Conservation (phyloP, 176 grass and related monocot genomes). For the Aegilops umbellulata region DNA sequence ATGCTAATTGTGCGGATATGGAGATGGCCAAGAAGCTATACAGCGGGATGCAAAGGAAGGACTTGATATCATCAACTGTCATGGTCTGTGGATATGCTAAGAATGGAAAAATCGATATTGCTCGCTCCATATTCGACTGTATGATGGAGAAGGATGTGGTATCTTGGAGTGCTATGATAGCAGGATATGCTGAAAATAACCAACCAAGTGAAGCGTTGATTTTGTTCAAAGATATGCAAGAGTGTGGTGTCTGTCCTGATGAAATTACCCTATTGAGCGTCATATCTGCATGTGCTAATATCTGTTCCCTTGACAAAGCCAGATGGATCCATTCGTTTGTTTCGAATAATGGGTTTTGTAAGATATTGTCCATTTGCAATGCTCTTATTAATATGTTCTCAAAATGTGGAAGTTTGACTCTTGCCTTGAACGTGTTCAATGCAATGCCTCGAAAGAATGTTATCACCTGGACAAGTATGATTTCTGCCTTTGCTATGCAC, state of each 20-base stretch:
- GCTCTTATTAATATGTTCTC: constrained; percentile 95
- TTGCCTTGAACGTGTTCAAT: constrained; percentile 65
- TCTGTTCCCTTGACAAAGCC: constrained; percentile 67
- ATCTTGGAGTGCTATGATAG: constrained; percentile 93
- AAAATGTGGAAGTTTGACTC: constrained; percentile 71
- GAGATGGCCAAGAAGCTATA: constrained; percentile 68
- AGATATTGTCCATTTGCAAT: constrained; percentile 55
- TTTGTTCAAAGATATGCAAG: constrained; percentile 71
- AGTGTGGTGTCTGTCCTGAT: constrained; percentile 42
- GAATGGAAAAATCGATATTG: constrained; percentile 52
- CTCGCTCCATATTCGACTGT: constrained; percentile 68
- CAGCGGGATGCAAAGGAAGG: constrained; percentile 37
- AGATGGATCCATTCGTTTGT: constrained; percentile 58
- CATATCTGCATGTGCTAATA: constrained; percentile 79
- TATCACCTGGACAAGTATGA: constrained; percentile 93
- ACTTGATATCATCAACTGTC: constrained; percentile 58
- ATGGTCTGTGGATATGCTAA: constrained; percentile 83
- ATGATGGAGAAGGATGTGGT: constrained; percentile 76
- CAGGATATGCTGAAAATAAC: constrained; percentile 63
- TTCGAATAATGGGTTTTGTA: constrained; percentile 49
- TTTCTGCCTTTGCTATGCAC: constrained; percentile 76
- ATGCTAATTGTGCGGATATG: constrained; percentile 59
- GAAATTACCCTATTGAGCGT: constrained; percentile 70
- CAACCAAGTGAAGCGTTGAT: constrained; percentile 58
- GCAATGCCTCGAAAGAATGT: constrained; percentile 68